Base-by-base conservation (phyloP, 768 basidiomycete genomes). In the Mycena filopes region DNA sequence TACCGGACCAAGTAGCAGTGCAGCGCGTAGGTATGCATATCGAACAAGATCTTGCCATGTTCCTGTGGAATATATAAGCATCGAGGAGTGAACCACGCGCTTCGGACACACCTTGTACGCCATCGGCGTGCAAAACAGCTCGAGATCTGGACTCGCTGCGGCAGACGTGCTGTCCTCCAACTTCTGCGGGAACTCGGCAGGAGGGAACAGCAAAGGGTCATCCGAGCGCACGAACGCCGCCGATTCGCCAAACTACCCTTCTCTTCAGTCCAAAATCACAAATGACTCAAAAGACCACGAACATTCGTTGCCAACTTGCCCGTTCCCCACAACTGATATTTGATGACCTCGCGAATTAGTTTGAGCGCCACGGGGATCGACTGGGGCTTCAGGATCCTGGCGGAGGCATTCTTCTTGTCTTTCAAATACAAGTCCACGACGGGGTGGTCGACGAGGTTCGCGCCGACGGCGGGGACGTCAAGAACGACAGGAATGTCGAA, bases 391-490 rank as follows among this genome's bases (percentile, higher is more conserved):
- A 87, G 59, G 62, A 76, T 84, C 56, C 76, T 81, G 25, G 84
- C 59, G 1, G 87, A 84, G 1, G 72, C 61, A 49, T 82, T 79
- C 15, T 72, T 75, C 64, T 84, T 88, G 66, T 87, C 86, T 71
- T 81, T 84, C 74, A 88, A 81, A 64, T 83, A 80, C 25, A 89
- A 61, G 70, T 84, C 80, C 57, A 91, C 81, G 28, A 84, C 80
- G 2, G 84, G 81, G 68, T 96, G 95, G 74, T 96, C 95, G 53
- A 85, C 78, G 31, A 96, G 84, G 73, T 93, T 86, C 23, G 84
- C 79, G 12, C 95, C 95, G 16, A 96, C 93, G 11, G 86, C 87
- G 0, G 93, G 89, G 7, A 89, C 83, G 68, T 95, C 86, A 9
- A 85, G 73, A 20, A 89, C 74, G 33, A 89, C 78, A 0, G 85